Evolutionary conservation across 2,329 filamentous ascomycete species (phyloP), one percentile per base, ranked within the genome.

Genomic region (Achaetomium macrosporum): DNA sequence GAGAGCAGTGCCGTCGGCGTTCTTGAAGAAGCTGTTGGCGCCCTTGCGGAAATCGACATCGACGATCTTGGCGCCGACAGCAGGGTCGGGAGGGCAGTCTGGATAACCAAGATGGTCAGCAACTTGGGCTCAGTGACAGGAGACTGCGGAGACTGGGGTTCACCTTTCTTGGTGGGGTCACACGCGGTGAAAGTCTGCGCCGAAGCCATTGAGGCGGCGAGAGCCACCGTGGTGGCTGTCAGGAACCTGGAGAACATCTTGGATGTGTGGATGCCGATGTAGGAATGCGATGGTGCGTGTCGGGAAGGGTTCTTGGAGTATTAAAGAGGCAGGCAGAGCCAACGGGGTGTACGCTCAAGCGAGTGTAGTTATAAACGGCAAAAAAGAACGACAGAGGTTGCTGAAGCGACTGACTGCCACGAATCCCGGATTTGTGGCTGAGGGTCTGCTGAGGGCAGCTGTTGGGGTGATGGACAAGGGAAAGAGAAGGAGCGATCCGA

Each of bases 31-130:
- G 58, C 80, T 75, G 57, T 84, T 90, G 35, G 74, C 67, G 53
- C 88, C 88, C 68, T 85, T 76, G 55, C 82, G 86, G 73, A 96
- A 93, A 74, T 96, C 89, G 66, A 91, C 43, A 25, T 59, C 83
- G 54, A 63, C 60, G 48, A 72, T 61, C 40, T 69, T 73, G 72
- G 68, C 83, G 48, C 88, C 90, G 13, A 96, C 77, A 11, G 91
- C 92, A 57, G 87, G 78, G 67, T 95, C 79, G 53, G 85, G 69
- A 46, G 87, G 81, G 73, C 92, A 97, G 33, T 50, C 51, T 53
- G n/a, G 6, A 8, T n/a, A 13, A 13, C 35, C 35, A 8, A 5
- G 3, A 2, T 8, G 12, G 7, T 37, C 11, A n/a, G 12, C n/a
- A n/a, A 25, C 25, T n/a, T 37, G 15, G 7, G 13, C 5, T 35